A percentile compares a stretch with the other conserved stretches of the same genome.
phyloP scores from a whole-genome alignment of 495 filamentous ascomycete genomes.

The Penicillium antarcticum region DNA sequence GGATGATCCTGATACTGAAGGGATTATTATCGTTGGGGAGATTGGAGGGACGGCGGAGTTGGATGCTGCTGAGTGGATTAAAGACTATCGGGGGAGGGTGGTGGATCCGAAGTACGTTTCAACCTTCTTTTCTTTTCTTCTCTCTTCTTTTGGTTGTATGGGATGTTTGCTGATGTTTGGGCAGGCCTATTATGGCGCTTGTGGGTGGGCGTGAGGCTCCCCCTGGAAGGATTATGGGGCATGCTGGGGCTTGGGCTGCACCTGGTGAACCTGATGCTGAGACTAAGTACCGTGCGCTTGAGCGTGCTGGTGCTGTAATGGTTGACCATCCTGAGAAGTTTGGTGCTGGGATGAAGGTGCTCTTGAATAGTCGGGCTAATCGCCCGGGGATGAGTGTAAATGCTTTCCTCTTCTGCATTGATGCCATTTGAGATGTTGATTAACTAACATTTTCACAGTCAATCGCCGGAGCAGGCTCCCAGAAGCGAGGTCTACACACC shows the following conservation, averaged over 20 bases:
- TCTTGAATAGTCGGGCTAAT: slow-evolving; percentile 37
- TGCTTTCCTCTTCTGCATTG: neutral
- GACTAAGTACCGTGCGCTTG: slow-evolving; percentile 65
- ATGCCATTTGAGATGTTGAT: neutral
- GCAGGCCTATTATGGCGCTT: slow-evolving; percentile 75
- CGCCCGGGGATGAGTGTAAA: slow-evolving; percentile 27
- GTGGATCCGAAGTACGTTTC: slow-evolving; percentile 66
- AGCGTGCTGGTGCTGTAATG: slow-evolving; percentile 68
- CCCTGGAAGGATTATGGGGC: slow-evolving; percentile 77
- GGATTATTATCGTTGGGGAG: slow-evolving; percentile 81
- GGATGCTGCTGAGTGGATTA: slow-evolving; percentile 79
- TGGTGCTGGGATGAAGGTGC: slow-evolving; percentile 63
- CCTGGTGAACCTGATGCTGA: slow-evolving; percentile 63
- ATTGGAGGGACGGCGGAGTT: slow-evolving; percentile 80
- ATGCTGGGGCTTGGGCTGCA: slow-evolving; percentile 75
- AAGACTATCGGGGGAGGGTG: slow-evolving; percentile 57
- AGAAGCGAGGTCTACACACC: slow-evolving; percentile 53
- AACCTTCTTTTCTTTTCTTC: neutral
- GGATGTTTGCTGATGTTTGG: neutral
- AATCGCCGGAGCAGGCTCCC: slow-evolving; percentile 12
- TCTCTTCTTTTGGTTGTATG: neutral
- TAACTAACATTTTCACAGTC: slow-evolving; percentile 21
- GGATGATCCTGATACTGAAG: slow-evolving; percentile 72
- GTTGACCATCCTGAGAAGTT: slow-evolving; percentile 81
- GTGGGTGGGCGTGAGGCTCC: slow-evolving; percentile 68